Base-by-base conservation (phyloP, 768 basidiomycete genomes). In the Suillus variegatus region DNA sequence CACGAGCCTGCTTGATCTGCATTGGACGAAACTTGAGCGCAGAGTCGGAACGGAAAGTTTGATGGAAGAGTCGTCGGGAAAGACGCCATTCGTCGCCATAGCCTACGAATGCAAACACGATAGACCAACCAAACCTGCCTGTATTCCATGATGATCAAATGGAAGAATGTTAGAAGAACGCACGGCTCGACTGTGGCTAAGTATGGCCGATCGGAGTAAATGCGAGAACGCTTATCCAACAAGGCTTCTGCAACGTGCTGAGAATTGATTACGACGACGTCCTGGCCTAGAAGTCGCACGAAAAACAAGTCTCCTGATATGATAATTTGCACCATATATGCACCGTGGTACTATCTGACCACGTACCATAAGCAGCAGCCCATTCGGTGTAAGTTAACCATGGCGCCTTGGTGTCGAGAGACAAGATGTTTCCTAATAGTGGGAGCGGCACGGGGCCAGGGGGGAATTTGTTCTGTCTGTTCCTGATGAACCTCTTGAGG, bases 51-150 rank as follows among this genome's bases (percentile, higher is more conserved):
- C 79, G 76, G 65, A 81, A 80, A 62, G 75, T 75, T 57, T 80
- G 77, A 67, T 79, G 76, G 62, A 80, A 81, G 40, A 72, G 65
- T 51, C 75, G 73, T 54, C 80, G 72, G 65, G 75, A 77, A 16
- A 71, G 68, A 46, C 79, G 77, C 61, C 64, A 64, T 25, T 64
- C 40, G 14, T 64, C 64, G 6, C 60, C 40, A 35, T 65, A 65
- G 3, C 12, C 35, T n/a, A 16, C 13, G n/a, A 65, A 65, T 16
- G 7, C 60, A 41, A 65, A 65, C 35, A 35, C 40, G 47, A 46
- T 13, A 20, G 14, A 43, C 61, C 61, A 62, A 8, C 64, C 64
- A 65, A 41, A 65, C 25, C 64, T 65, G 22, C 10, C 32, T 32
- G 35, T 12, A n/a, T 3, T 6, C 40, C 22, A 38, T 51, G 18